A percentile compares a stretch with the other conserved stretches of the same genome.
Evolutionary conservation across 192 early-diverging fungal species (phyloP).

Genomic region (Mortierella antarctica): DNA sequence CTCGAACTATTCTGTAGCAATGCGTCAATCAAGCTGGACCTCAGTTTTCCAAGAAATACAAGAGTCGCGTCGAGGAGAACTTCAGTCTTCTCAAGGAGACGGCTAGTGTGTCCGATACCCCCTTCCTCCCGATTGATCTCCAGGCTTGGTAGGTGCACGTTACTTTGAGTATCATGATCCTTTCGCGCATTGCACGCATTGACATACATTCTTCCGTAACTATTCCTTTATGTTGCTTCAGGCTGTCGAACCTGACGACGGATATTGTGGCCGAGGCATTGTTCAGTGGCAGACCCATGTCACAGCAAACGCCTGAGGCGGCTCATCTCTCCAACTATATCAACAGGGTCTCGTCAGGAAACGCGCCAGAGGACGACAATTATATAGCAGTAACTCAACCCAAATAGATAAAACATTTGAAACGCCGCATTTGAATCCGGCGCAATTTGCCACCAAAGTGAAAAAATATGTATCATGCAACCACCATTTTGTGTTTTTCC

Average conservation of each 20-base stretch:
- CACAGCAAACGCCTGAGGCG: constrained; percentile 43
- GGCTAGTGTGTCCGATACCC: constrained; percentile 49
- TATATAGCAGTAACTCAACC: no score
- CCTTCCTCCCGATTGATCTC: constrained; percentile 42
- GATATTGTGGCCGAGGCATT: constrained; percentile 59
- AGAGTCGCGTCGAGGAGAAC: constrained; percentile 55
- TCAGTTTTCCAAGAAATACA: constrained; percentile 56
- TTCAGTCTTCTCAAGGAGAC: constrained; percentile 53
- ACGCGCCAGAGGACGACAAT: constrained; percentile 14
- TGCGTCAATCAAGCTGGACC: constrained; percentile 58
- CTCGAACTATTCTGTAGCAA: constrained; percentile 27
- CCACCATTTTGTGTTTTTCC: neutral
- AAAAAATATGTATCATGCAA: neutral
- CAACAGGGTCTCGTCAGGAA: constrained; percentile 43
- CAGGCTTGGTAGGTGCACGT: constrained; percentile 45
- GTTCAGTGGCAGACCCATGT: constrained; percentile 54
- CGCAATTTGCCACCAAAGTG: constrained; percentile 36
- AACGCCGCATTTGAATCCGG: neutral
- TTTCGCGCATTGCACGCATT: neutral
- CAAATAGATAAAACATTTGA: neutral
- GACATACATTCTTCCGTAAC: neutral
- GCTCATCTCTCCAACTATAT: constrained; percentile 44
- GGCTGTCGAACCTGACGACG: constrained; percentile 55
- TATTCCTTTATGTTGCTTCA: neutral
- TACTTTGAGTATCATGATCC: neutral